A percentile compares a stretch with the other conserved stretches of the same genome.
phyloP scores from a whole-genome alignment of 2,329 filamentous ascomycete species.

The Paracoccidioides lutzii region DNA sequence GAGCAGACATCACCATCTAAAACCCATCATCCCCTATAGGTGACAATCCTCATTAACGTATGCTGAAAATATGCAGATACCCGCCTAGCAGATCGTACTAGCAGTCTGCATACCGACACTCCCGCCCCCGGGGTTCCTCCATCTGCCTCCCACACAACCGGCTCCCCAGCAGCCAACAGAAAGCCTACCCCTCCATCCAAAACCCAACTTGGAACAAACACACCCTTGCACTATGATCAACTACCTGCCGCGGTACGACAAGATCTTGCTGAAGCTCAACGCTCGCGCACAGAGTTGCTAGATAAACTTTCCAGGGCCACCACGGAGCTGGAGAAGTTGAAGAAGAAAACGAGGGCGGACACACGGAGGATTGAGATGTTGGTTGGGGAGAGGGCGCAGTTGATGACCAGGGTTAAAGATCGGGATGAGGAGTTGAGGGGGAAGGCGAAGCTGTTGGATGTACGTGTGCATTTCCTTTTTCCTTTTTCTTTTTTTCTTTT shows the following conservation, averaged over 20 bases:
- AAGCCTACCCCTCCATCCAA: not conserved
- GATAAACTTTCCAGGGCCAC: constrained; percentile 49
- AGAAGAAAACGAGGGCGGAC: constrained; percentile 47
- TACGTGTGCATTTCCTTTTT: constrained; percentile 22
- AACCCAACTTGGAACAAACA: not conserved
- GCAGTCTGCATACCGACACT: constrained; percentile 29
- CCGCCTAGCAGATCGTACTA: constrained; percentile 53
- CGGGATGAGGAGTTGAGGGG: constrained; percentile 72
- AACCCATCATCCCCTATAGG: not conserved
- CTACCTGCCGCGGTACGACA: constrained; percentile 35
- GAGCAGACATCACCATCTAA: not conserved
- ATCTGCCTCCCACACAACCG: constrained; percentile 19
- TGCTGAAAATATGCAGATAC: constrained; percentile 38
- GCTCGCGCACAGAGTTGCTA: constrained; percentile 57
- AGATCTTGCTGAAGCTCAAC: constrained; percentile 65
- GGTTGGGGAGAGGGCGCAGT: constrained; percentile 46
- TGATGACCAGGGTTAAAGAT: constrained; percentile 60
- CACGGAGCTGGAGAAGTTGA: constrained; percentile 52
- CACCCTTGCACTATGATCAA: constrained; percentile 11
- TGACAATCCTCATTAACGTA: not conserved
- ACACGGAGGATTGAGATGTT: constrained; percentile 48
- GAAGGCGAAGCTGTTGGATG: constrained; percentile 72
- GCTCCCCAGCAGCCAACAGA: constrained; percentile 13
- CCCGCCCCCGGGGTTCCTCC: constrained; percentile 16
- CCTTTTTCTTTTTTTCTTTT: not conserved